Percentiles rank a stretch among this genome's conserved stretches.
These are phyloP conservation scores for Peronospora farinosa DNA, from an alignment of 352 stramenopile genomes.

Conservation along the genomic window DNA sequence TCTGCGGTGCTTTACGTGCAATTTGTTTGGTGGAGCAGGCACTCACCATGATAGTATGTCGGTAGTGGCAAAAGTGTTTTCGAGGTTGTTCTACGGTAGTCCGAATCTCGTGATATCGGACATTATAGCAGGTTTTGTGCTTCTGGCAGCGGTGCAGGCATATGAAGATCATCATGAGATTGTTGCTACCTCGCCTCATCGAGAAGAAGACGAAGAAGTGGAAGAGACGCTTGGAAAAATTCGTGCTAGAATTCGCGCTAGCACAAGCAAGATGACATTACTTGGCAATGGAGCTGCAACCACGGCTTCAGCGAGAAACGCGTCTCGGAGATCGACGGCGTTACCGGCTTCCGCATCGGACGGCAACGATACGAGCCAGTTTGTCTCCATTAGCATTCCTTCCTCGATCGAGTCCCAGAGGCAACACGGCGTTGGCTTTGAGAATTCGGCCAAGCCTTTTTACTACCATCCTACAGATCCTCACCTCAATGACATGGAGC, in stretches of 20 bases:
- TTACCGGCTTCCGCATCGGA: slow-evolving; percentile 26
- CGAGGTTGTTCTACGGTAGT: slow-evolving; percentile 80
- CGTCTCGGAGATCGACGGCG: slow-evolving; percentile 12
- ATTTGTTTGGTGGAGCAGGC: slow-evolving; percentile 77
- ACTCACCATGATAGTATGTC: slow-evolving; percentile 86
- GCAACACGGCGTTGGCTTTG: slow-evolving; percentile 9
- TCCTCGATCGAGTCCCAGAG: slow-evolving; percentile 9
- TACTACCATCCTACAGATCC: slow-evolving; percentile 41
- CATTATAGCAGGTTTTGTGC: slow-evolving; percentile 78
- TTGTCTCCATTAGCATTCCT: slow-evolving; percentile 50
- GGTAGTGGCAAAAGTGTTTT: slow-evolving; percentile 79
- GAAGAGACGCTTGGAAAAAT: slow-evolving; percentile 49
- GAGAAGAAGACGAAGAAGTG: slow-evolving; percentile 29
- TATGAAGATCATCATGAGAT: slow-evolving; percentile 55
- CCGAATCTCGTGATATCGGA: slow-evolving; percentile 85
- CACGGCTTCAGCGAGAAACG: slow-evolving; percentile 7
- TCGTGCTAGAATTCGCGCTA: slow-evolving; percentile 37
- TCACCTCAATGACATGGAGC: slow-evolving; percentile 37
- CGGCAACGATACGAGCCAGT: slow-evolving; percentile 21
- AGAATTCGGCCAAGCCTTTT: slow-evolving; percentile 13
- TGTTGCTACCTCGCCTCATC: slow-evolving; percentile 22
- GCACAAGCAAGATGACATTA: slow-evolving; percentile 18
- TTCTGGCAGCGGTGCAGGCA: slow-evolving; percentile 73
- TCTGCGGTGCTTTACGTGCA: slow-evolving; percentile 81
- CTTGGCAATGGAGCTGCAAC: slow-evolving; percentile 2